Evolutionary conservation across 2,329 filamentous ascomycete species (phyloP).

Genomic region (Botrytis aclada): DNA sequence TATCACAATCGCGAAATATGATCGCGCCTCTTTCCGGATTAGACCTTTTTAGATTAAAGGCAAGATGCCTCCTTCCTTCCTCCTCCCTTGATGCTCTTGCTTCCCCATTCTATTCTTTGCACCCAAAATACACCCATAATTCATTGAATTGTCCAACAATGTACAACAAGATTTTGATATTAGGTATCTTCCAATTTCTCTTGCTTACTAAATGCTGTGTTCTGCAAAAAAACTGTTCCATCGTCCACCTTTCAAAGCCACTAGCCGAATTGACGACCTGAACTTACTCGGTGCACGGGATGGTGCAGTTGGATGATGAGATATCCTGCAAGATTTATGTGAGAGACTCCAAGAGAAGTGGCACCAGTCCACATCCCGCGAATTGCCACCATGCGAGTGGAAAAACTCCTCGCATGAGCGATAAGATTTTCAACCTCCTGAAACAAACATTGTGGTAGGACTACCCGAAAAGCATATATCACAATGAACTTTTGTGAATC

Average conservation of each 20-base stretch:
- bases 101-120: not conserved
- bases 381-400: slow-evolving; percentile 20
- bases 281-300: slow-evolving; percentile 15
- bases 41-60: not conserved
- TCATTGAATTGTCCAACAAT: not conserved
- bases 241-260: slow-evolving; percentile 17
- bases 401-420: slow-evolving; percentile 17
- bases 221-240: not conserved
- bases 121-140: not conserved
- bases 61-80: not conserved
- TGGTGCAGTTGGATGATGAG: slow-evolving; percentile 17
- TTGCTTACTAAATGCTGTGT: slow-evolving; percentile 17
- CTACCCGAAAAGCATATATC: slow-evolving; percentile 6
- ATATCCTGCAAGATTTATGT: slow-evolving; percentile 6
- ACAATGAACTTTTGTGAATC: slow-evolving; percentile 19
- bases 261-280: slow-evolving; percentile 12
- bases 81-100: not conserved
- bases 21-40: not conserved
- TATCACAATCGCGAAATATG: slow-evolving; percentile 16
- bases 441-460: slow-evolving; percentile 17
- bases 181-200: not conserved
- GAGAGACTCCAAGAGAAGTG: slow-evolving; percentile 3
- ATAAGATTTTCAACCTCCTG: slow-evolving; percentile 9
- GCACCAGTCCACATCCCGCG: slow-evolving; percentile 1
- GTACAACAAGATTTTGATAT: not conserved